Evolutionary conservation across 495 filamentous ascomycete species (phyloP), one percentile per base, ranked within the genome.

Genomic region (Talaromyces nanjingensis): DNA sequence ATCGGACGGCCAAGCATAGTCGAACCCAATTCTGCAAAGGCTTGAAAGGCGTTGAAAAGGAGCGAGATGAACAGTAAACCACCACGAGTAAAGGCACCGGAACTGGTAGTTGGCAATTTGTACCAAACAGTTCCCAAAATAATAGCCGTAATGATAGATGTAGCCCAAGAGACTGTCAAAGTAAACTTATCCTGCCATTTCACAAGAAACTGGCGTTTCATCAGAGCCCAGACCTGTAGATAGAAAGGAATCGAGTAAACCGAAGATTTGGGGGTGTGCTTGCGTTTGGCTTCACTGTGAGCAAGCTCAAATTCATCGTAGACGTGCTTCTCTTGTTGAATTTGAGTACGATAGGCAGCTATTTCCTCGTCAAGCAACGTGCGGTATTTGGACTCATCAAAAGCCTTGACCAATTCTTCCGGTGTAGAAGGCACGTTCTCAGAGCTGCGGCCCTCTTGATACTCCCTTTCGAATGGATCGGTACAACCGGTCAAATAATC

Each of bases 41-140:
- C 89, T 64, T 87, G 82, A 69, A 97, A 96, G 29, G 93, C 92
- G 71, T 96, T 96, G 74, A 96, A 73, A 59, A 98, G 81, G 65
- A 96, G 87, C 64, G 92, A 91, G 69, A 98, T 97, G 85, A 98
- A 98, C 33, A 98, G 80, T 33, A 97, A 79, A 65, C 90, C 90
- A 58, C 91, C 92, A 61, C 91, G 84, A 67, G 85, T 84, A 77
- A 87, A 98, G 78, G 97, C 94, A 72, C 85, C 90, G 20, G 72
- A 69, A 7, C 90, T 91, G 34, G 79, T 79, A 2, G 69, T 72
- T 31, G 83, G 70, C 25, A 96, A 72, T 66, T 96, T 89, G 77
- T 86, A 97, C 79, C 96, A 98, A 61, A 97, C 89, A 70, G 86
- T 90, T 55, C 89, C 87, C 69, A 97, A 87, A 70, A 98, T 88